Percentiles rank a stretch among this genome's conserved stretches.
Evolutionary conservation across 2,329 filamentous ascomycete genomes (phyloP).

Genomic region (Arthrobotrys iridis): DNA sequence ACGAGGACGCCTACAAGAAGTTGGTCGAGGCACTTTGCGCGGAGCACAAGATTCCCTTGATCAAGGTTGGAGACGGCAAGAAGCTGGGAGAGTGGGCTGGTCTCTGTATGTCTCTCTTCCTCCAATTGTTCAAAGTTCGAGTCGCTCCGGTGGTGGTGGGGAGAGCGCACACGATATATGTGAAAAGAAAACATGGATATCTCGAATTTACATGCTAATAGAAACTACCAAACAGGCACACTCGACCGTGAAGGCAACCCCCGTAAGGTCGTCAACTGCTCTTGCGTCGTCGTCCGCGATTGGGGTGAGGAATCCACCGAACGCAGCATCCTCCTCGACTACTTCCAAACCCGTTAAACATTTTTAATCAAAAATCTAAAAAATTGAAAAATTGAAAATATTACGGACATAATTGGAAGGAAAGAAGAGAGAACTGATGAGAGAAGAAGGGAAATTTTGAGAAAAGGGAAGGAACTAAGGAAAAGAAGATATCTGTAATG

Average conservation of each 20-base stretch:
- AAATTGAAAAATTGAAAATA: constrained; percentile 15
- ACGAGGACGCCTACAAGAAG: constrained; percentile 99
- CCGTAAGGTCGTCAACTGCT: constrained; percentile 99
- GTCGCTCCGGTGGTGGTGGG: constrained; percentile 13
- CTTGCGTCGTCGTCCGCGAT: constrained; percentile 99
- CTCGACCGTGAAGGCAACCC: constrained; percentile 99
- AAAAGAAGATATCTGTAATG: not conserved
- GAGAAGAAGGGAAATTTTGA: not conserved
- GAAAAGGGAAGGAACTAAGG: constrained; percentile 6
- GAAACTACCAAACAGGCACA: constrained; percentile 72
- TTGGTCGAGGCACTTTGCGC: constrained; percentile 97
- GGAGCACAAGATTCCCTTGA: constrained; percentile 99
- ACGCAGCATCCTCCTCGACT: constrained; percentile 98
- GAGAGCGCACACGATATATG: constrained; percentile 10
- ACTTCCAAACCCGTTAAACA: constrained; percentile 83
- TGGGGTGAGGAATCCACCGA: constrained; percentile 99
- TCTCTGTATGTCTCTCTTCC: constrained; percentile 79
- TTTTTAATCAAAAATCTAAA: constrained; percentile 24
- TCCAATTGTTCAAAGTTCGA: not conserved
- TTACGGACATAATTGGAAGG: not conserved
- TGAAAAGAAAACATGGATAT: not conserved
- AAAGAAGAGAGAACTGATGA: not conserved
- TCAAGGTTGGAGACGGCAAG: constrained; percentile 99
- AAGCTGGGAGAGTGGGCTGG: constrained; percentile 99
- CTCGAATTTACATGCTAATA: not conserved